Base-by-base conservation (phyloP, 2,329 filamentous ascomycete species). In the Dendrostoma leiphaemia region DNA sequence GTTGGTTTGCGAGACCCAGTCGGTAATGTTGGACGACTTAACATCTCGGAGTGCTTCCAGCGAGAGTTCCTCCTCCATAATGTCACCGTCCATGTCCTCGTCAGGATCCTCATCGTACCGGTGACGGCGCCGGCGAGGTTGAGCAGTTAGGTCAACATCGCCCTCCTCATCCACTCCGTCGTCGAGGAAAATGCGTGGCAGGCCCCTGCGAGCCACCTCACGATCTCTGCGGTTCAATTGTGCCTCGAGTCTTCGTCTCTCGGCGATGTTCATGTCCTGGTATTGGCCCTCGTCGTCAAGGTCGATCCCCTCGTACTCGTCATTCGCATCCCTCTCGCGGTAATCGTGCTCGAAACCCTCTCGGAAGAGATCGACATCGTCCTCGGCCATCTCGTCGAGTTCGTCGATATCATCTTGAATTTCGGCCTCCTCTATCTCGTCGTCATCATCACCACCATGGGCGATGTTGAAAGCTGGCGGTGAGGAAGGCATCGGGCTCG, bases 71-170 rank as follows among this genome's bases (percentile, higher is more conserved):
- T 96, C 93, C 60, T 95, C 90, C 89, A 97, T 93, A 60, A 96
- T 91, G 66, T 97, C 91, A 45, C 88, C 90, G 55, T 87, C 90
- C 85, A 96, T 91, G 58, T 92, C 88, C 61, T 96, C 92, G 61
- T 97, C 92, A 12, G 88, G 86, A 37, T 96, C 91, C 71, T 99
- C 95, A 61, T 99, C 94, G 66, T 97, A 99, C 63, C 89, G 84
- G 71, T 94, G 90, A 62, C 94, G 85, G 49, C 90, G 86, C 61
- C 93, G 85, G 51, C 92, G 86, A 21, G 90, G 91, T 69, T 96
- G 91, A 24, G 87, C 85, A 21, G 91, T 91, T 21, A 97, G 79
- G 67, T 97, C 92, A 58, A 92, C 79, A 53, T 94, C 84, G 47
- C 84, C 88, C 61, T 94, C 91, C 3, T 94, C 91, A 57, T 93